Evolutionary conservation across 768 basidiomycete species (phyloP), one percentile per base, ranked within the genome.

Genomic region (Mycena vitilis): DNA sequence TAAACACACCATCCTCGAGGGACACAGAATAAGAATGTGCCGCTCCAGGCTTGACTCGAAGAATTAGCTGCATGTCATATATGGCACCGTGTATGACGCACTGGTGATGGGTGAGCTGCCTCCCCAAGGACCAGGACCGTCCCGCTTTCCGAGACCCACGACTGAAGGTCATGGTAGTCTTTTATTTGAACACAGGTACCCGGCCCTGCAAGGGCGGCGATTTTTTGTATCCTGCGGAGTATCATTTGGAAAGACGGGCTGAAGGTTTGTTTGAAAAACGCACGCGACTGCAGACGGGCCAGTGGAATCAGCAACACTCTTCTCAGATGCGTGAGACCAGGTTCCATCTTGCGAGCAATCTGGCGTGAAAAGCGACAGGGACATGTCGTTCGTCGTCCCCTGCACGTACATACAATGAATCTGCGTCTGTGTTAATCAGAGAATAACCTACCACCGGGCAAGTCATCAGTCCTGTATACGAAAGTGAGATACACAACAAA

Each of bases 1-100:
- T 42, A 38, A 69, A 69, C 15, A 53, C 63, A 45, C 68, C 63
- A n/a, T 69, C 68, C 45, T 69, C 68, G 38, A 70, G 59, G 16
- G 63, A 53, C n/a, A 54, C 9, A 20, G 69, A 60, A 34, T 62
- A 70, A 10, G 59, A 2, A 18, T 70, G 53, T 1, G 57, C 7
- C 15, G 55, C 22, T 2, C 48, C 61, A 25, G 62, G 48, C 61
- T 68, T 22, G 6, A 9, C 15, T 36, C 20, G 15, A 3, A 37
- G 4, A 6, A n/a, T 48, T 22, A 38, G 22, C 11, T 44, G 44
- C 11, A 9, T 20, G 13, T 23, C 1, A 15, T n/a, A 38, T 4
- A n/a, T 36, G 4, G 37, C 7, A 6, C 2, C n/a, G 5, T 23
- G 8, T 30, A 4, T 47, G 15, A 40, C 68, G 18, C 44, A 70